Base-by-base conservation (phyloP, 495 filamentous ascomycete genomes). In the Penicillium coffeae region DNA sequence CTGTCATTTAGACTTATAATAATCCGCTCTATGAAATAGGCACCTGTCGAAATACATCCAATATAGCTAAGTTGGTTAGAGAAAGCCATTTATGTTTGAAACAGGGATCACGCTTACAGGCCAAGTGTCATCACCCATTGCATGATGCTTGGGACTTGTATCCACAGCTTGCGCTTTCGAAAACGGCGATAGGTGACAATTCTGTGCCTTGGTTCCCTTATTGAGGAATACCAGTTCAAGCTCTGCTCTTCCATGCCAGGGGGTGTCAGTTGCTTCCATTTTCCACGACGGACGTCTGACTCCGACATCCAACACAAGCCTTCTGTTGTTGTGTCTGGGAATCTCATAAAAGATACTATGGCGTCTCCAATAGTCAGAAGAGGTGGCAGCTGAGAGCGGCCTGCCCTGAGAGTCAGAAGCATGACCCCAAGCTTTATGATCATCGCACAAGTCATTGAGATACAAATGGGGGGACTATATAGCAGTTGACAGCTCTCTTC, bases 401-500 rank as follows among this genome's bases (percentile, higher is more conserved):
- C 8, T n/a, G 48, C 37, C 9, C 43, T 21, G 3, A 49, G 46
- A 1, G 56, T 42, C 25, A 66, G 32, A 12, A 60, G 49, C 63
- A 76, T 74, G 12, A 63, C 63, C 6, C 61, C 12, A 1, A 60
- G 53, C 38, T 80, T 79, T 7, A 67, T 43, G 6, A 62, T n/a
- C 30, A 73, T 70, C 19, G 62, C 61, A 2, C 66, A 15, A 45
- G 69, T 65, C 13, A 79, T 70, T 2, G 68, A 37, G 15, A 72
- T 37, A 42, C 73, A 64, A 14, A 81, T 71, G 0, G 53, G 45
- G 1, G 68, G 37, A 41, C 58, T 73, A 48, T 75, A 80, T 18
- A 74, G 66, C 18, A 82, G 50, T 43, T 66, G 64, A 55, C 79
- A 81, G 10, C 53, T 49, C 33, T 70, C 59, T 12, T 45, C 33